Conservation (phyloP, 192 early-diverging fungal species). For the Neocallimastix lanati region DNA sequence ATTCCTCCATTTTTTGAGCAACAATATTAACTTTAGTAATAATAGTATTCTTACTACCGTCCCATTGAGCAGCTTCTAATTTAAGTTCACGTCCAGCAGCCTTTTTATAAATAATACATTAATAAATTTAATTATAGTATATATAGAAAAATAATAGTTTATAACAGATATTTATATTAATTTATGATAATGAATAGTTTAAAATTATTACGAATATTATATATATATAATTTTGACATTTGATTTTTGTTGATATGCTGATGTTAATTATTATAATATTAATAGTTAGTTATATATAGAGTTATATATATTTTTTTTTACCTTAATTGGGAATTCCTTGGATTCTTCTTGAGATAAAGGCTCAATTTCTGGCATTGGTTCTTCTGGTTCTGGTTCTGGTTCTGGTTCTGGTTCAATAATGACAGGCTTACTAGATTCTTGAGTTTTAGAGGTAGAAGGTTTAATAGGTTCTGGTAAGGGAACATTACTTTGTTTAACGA, state of each 20-base stretch:
- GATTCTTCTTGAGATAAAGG: not conserved
- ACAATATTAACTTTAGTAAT: not conserved
- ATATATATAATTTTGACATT: no score
- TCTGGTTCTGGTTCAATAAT: not conserved
- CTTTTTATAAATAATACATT: no score
- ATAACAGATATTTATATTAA: no score
- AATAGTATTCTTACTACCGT: not conserved
- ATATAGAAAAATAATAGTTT: no score
- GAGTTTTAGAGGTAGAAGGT: not conserved
- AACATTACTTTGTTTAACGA: not conserved
- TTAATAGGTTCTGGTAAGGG: not conserved
- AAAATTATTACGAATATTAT: no score
- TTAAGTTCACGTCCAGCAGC: not conserved
- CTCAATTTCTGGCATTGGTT: not conserved
- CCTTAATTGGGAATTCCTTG: not conserved
- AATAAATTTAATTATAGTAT: no score
- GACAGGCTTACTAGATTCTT: not conserved
- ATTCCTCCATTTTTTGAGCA: not conserved
- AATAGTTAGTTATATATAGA: no score
- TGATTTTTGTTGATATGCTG: no score
- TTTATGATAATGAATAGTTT: no score
- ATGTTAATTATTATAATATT: no score
- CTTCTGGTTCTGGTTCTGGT: not conserved
- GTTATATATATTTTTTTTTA: no score
- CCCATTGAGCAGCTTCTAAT: not conserved